A percentile compares a stretch with the other conserved stretches of the same genome.
Conservation (phyloP, 495 filamentous ascomycete genomes). For the Tuber melanosporum region DNA sequence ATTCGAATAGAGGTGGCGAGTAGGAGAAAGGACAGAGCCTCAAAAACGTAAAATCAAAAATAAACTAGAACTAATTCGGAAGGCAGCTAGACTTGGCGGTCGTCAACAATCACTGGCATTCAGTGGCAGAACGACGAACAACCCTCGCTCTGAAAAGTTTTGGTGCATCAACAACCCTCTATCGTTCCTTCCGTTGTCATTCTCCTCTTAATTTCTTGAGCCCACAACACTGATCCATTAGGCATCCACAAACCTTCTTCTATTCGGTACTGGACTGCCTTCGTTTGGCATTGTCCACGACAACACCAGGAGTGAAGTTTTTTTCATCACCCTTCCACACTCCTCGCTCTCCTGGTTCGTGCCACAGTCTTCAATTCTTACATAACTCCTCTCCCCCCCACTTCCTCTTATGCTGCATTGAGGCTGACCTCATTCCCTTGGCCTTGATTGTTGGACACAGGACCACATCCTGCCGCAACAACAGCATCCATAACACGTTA, state of each 20-base stretch:
- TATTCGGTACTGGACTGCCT: background rate
- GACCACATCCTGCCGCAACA: constrained; percentile 12
- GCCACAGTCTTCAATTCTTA: constrained; percentile 2
- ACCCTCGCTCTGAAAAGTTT: background rate
- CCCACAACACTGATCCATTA: background rate
- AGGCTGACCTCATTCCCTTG: constrained; percentile 20
- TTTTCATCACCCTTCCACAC: background rate
- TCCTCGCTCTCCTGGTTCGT: background rate
- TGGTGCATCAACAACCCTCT: constrained; percentile 6
- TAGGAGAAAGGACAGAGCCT: background rate
- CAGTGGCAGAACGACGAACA: background rate
- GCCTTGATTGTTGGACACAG: constrained; percentile 14
- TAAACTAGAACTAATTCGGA: constrained; percentile 13
- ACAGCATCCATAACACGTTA: constrained; percentile 20
- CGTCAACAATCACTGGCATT: constrained; percentile 14
- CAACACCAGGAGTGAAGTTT: background rate
- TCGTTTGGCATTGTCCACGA: constrained; percentile 3
- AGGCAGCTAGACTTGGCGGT: constrained; percentile 27
- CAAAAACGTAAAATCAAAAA: background rate
- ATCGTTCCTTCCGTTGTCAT: background rate
- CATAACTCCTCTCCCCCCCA: constrained; percentile 1
- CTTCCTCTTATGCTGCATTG: constrained; percentile 6
- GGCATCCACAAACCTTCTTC: background rate
- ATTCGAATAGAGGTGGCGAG: background rate
- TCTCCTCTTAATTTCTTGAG: background rate